Evolutionary conservation across 202 grass and related monocot species (phyloP).

Genomic region (Musa balbisiana): DNA sequence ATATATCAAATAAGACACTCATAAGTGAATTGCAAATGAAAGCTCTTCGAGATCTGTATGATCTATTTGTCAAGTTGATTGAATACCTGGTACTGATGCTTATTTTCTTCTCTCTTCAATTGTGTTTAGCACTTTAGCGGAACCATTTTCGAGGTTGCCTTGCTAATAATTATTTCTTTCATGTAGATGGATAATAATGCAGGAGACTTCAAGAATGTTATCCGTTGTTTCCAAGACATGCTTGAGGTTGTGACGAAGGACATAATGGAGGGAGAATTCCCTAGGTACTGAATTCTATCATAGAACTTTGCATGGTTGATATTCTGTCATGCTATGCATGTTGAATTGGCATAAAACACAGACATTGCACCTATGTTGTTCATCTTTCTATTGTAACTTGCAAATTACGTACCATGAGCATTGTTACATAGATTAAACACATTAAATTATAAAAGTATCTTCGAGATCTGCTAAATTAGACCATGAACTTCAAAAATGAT

Average conservation of each 20-base stretch:
- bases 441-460: too few relatives aligned
- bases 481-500: too few relatives aligned
- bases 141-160: background rate
- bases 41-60: slow-evolving; percentile 64
- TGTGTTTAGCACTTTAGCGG: slow-evolving; percentile 5
- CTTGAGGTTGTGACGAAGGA: slow-evolving; percentile 86
- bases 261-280: slow-evolving; percentile 76
- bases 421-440: too few relatives aligned
- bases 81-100: slow-evolving; percentile 50
- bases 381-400: too few relatives aligned
- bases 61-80: slow-evolving; percentile 54
- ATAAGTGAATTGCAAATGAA: slow-evolving; percentile 56
- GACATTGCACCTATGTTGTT: too few relatives aligned
- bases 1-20: slow-evolving; percentile 41
- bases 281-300: slow-evolving; percentile 35
- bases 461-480: too few relatives aligned
- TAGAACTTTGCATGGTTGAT: background rate
- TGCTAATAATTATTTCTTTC: slow-evolving; percentile 9
- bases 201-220: slow-evolving; percentile 47
- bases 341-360: background rate
- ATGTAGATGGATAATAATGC: slow-evolving; percentile 53
- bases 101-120: slow-evolving; percentile 23
- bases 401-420: too few relatives aligned
- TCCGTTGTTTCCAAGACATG: slow-evolving; percentile 94
- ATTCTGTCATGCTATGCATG: background rate